These are phyloP conservation scores for Tetragonia tetragonoides DNA, from an alignment of 148 eudicot species.

Conservation along the genomic window DNA sequence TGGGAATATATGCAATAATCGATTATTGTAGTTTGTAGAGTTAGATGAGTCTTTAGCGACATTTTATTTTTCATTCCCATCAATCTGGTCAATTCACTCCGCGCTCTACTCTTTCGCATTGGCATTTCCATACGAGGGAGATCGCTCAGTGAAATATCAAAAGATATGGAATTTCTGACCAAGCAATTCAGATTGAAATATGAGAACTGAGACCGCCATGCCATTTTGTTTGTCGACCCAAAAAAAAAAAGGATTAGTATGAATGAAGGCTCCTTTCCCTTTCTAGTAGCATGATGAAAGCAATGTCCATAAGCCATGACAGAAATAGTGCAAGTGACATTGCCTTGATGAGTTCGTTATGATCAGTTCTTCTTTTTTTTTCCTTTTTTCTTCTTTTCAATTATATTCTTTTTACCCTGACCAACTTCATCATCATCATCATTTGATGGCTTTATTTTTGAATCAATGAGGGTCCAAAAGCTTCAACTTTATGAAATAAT, in stretches of 20 bases:
- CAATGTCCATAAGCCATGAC: not conserved
- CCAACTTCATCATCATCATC: not conserved
- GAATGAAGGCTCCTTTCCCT: not conserved
- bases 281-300: constrained; percentile 15
- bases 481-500: constrained; percentile 45
- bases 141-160: no score
- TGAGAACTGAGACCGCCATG: no score
- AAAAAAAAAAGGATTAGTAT: not conserved
- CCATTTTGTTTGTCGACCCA: no score
- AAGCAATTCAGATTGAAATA: no score
- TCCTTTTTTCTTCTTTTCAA: not conserved
- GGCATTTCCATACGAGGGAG: no score
- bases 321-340: constrained; percentile 12
- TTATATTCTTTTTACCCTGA: not conserved
- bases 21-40: no score
- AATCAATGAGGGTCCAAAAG: constrained; percentile 45
- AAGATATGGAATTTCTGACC: no score
- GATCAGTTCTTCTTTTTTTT: not conserved
- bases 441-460: constrained; percentile 23
- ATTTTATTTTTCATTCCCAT: no score
- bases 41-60: no score
- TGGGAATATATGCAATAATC: no score
- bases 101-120: no score
- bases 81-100: no score
- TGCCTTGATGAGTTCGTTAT: constrained; percentile 22